phyloP scores from a whole-genome alignment of 2,329 filamentous ascomycete genomes.

The Talaromyces marneffei region DNA sequence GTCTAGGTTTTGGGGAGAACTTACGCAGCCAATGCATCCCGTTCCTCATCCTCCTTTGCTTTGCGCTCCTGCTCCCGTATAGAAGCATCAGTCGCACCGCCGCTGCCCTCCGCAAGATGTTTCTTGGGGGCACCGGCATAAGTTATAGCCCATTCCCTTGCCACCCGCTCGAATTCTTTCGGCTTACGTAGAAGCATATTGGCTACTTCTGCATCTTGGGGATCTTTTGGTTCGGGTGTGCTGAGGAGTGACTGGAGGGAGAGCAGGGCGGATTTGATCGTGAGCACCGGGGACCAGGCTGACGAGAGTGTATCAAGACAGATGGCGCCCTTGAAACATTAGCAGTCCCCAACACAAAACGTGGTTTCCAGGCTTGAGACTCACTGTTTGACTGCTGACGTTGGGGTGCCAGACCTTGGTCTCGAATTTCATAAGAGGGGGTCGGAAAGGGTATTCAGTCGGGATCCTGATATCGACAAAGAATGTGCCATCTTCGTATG shows the following conservation, averaged over 20 bases:
- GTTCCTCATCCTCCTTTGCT: slow-evolving; percentile 52
- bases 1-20: slow-evolving; percentile 15
- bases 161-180: slow-evolving; percentile 70
- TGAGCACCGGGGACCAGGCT: slow-evolving; percentile 93
- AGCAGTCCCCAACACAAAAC: not conserved
- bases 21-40: slow-evolving; percentile 51
- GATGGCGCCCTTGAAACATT: slow-evolving; percentile 69
- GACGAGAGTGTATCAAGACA: slow-evolving; percentile 86
- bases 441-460: slow-evolving; percentile 84
- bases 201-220: slow-evolving; percentile 93
- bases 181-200: slow-evolving; percentile 78
- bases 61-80: slow-evolving; percentile 50
- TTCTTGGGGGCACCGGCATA: slow-evolving; percentile 69
- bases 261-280: slow-evolving; percentile 89
- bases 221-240: slow-evolving; percentile 90
- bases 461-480: slow-evolving; percentile 82
- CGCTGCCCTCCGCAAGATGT: slow-evolving; percentile 49
- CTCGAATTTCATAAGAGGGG: slow-evolving; percentile 82
- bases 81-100: slow-evolving; percentile 48
- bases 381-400: slow-evolving; percentile 84
- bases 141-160: slow-evolving; percentile 83
- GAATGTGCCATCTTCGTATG: slow-evolving; percentile 82
- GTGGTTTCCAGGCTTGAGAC: slow-evolving; percentile 27
- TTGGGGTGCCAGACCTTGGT: slow-evolving; percentile 98
- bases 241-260: slow-evolving; percentile 90